Base-by-base conservation (phyloP, 1,284 basidiomycete species). In the Boletus semigastroideus region DNA sequence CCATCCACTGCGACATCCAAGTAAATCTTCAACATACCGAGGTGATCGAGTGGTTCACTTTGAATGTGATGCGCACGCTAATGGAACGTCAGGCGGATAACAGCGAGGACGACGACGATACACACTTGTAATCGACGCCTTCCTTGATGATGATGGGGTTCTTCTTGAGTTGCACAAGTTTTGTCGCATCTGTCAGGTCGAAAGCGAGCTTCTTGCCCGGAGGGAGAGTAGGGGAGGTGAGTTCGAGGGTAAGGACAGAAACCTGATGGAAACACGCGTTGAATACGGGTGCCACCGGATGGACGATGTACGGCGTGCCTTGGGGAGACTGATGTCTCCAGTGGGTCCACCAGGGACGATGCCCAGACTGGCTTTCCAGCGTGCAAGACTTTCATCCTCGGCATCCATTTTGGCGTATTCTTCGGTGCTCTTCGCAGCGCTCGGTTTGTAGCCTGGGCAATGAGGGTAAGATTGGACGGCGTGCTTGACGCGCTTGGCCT, bases 311-410 rank as follows among this genome's bases (percentile, higher is more conserved):
- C 16, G 34, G 38, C 51, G 40, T 56, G 86, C 89, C 79, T 88
- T 89, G 53, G 90, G 86, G 14, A 80, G 83, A 59, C 56, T 70
- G 20, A 75, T 72, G 42, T 71, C 63, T 22, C 65, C 70, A 6
- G 59, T 46, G 22, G 72, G 45, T 16, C 63, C 76, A 47, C 79
- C 84, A 20, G 86, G 78, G 43, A 79, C 80, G 59, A 95, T 85
- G 49, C 94, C 94, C 33, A 96, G 78, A 56, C 87, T 93, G 22
- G 90, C 91, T 69, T 95, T 95, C 92, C 92, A 95, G 57, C 91
- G 86, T 14, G 82, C 82, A 65, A 91, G 75, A 69, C 87, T 91
- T 70, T 94, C 91, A 68, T 95, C 92, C 54, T 89, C 77, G 12
- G 87, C 88, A 70, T 94, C 92, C 49, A 94, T 80, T 42, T 84